A percentile compares a stretch with the other conserved stretches of the same genome.
Conservation (phyloP, 208 protist genomes). For the Acanthamoeba divionensis region DNA sequence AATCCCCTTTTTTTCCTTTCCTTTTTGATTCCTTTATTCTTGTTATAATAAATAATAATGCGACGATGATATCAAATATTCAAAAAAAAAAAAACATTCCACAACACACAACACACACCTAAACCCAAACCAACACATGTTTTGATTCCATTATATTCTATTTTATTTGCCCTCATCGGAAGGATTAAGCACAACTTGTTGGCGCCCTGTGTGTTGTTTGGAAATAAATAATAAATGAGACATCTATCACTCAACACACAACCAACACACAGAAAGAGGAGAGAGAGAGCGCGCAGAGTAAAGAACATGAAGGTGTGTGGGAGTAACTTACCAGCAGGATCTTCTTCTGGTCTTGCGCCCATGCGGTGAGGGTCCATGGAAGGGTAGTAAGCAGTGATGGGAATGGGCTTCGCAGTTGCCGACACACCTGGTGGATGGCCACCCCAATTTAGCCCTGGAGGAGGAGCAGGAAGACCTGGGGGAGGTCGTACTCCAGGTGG, state of each 20-base stretch:
- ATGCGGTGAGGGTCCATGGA: slow-evolving; percentile 49
- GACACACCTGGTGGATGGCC: not conserved
- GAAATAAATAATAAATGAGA: not conserved
- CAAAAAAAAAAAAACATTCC: no score
- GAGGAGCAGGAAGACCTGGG: not conserved
- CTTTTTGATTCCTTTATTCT: no score
- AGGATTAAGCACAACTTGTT: not conserved
- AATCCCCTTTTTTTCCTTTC: no score
- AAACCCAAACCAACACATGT: no score
- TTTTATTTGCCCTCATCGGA: not conserved
- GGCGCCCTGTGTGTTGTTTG: not conserved
- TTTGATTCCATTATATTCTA: no score
- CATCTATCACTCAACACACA: no score
- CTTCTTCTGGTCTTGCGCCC: not conserved
- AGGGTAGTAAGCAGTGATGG: slow-evolving; percentile 25
- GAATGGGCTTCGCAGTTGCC: not conserved
- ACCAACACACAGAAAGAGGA: not conserved
- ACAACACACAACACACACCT: no score
- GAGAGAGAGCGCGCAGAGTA: no score
- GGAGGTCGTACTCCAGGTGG: not conserved
- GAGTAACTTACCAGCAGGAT: not conserved
- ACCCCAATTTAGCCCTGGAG: not conserved
- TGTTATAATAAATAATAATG: no score
- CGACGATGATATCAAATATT: no score
- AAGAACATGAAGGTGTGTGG: no score